Base-by-base conservation (phyloP, 257 asterid species). In the Jasminum sambac region DNA sequence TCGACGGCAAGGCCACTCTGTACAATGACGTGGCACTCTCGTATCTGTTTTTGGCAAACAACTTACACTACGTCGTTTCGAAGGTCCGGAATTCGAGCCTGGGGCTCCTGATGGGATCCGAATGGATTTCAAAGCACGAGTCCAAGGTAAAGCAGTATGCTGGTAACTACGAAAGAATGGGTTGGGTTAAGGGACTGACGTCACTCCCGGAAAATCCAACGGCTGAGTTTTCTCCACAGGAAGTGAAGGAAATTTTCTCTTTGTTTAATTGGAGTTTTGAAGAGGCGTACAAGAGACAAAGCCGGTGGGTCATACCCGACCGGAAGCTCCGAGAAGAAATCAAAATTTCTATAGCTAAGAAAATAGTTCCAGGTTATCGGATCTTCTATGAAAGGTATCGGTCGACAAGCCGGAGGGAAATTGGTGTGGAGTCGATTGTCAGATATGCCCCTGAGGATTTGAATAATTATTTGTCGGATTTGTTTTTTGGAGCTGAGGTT, bases 381-480 rank as follows among this genome's bases (percentile, higher is more conserved):
- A 76, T 1, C 5, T 71, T 86, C 23, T 86, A 82, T 74, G 63
- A 69, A 39, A 82, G 71, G 67, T 19, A 85, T 38, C 64, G 89
- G 10, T 68, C 69, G 5, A 40, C 7, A 4, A 57, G 3, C 10
- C 10, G 19, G 13, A 70, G 63, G 68, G 78, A 70, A 26, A 13
- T 24, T 2, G 85, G 81, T 19, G 41, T 26, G 2, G 90, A 76
- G 66, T 41, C 88, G 8, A 71, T 86, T 69, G 84, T 90, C 84
- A 84, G 84, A 77, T 92, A 76, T 79, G 88, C 84, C 84, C 98
- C 98, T 0, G 97, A 88, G 16, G 95, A 90, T 81, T 64, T 88
- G 76, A 77, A 76, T 65, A 88, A 88, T 81, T 88, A 80, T 86
- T 66, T 92, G 52, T 90, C 96, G 5, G 93, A 84, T 65, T 72